Conservation (phyloP, 805 yeast genomes). For the Candida michaelii region DNA sequence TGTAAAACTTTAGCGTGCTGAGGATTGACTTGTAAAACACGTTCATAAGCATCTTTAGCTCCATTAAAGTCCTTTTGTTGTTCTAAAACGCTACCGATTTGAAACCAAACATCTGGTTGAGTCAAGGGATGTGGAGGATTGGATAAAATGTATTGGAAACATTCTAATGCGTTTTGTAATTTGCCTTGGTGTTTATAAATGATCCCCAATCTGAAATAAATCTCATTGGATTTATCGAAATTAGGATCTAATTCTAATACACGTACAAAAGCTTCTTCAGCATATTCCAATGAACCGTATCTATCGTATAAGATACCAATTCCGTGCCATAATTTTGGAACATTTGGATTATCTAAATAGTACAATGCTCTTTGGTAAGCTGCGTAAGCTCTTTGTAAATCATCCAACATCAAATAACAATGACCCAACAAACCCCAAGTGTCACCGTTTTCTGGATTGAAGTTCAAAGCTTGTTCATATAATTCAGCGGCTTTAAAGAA, state of each 20-base stretch:
- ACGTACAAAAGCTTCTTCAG: constrained; percentile 97
- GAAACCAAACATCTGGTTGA: constrained; percentile 98
- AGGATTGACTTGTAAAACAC: constrained; percentile 85
- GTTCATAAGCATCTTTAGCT: constrained; percentile 93
- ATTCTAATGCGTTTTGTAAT: constrained; percentile 82
- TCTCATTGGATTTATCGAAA: constrained; percentile 94
- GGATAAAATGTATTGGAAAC: constrained; percentile 86
- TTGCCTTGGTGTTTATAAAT: constrained; percentile 94
- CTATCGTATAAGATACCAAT: constrained; percentile 95
- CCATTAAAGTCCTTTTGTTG: constrained; percentile 88
- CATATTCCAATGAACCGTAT: constrained; percentile 93
- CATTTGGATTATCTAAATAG: constrained; percentile 88
- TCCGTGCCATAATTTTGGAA: constrained; percentile 98
- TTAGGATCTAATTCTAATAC: constrained; percentile 94
- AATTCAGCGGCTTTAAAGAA: constrained; percentile 93
- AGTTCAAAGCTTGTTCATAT: constrained; percentile 80
- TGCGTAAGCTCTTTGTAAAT: constrained; percentile 89
- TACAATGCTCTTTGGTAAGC: constrained; percentile 96
- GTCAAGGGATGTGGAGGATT: constrained; percentile 96
- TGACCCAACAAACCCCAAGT: constrained; percentile 97
- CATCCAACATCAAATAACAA: constrained; percentile 95
- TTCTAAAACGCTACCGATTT: constrained; percentile 93
- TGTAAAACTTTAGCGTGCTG: constrained; percentile 95
- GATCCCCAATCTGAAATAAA: constrained; percentile 93
- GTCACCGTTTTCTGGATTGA: constrained; percentile 87